A percentile compares a stretch with the other conserved stretches of the same genome.
phyloP scores from a whole-genome alignment of 2,329 filamentous ascomycete species.

The Aspergillus melleus region DNA sequence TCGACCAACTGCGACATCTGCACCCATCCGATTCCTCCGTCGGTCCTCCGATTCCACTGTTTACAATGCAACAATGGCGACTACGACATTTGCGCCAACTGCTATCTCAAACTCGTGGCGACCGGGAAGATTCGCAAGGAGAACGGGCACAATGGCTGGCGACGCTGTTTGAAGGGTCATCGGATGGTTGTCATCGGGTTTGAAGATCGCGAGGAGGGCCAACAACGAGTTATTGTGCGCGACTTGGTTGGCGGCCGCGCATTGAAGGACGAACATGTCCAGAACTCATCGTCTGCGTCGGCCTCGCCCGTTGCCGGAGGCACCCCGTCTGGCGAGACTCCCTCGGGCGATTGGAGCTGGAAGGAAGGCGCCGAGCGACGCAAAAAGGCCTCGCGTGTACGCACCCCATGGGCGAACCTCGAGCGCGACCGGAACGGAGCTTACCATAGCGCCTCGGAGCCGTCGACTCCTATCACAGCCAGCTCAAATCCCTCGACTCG shows the following conservation, averaged over 20 bases:
- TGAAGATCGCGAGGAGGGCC: conserved; percentile 65
- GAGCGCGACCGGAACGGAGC: conserved; percentile 8
- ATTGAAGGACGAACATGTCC: conserved; percentile 60
- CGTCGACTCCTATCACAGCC: conserved; percentile 60
- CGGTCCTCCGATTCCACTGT: conserved; percentile 75
- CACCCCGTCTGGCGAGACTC: conserved; percentile 27
- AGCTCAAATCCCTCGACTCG: conserved; percentile 11
- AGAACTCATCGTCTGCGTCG: conserved; percentile 20
- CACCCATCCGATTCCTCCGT: conserved; percentile 68
- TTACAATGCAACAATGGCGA: conserved; percentile 74
- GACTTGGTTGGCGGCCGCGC: conserved; percentile 77
- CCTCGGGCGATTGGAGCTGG: conserved; percentile 43
- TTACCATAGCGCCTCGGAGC: conserved; percentile 7
- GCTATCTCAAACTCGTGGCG: conserved; percentile 69
- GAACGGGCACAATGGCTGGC: conserved; percentile 79
- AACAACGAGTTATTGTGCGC: conserved; percentile 65
- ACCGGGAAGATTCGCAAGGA: conserved; percentile 67
- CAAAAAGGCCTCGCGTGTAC: conserved; percentile 38
- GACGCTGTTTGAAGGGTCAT: conserved; percentile 76
- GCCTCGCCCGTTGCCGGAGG: conserved; percentile 21
- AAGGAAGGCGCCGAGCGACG: conserved; percentile 41
- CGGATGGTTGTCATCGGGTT: conserved; percentile 82
- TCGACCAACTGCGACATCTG: conserved; percentile 79
- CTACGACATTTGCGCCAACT: conserved; percentile 79
- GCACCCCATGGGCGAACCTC: conserved; percentile 14